These are phyloP conservation scores for Backusella morwellensis DNA, from an alignment of 192 early-diverging fungal species.

Conservation along the genomic window DNA sequence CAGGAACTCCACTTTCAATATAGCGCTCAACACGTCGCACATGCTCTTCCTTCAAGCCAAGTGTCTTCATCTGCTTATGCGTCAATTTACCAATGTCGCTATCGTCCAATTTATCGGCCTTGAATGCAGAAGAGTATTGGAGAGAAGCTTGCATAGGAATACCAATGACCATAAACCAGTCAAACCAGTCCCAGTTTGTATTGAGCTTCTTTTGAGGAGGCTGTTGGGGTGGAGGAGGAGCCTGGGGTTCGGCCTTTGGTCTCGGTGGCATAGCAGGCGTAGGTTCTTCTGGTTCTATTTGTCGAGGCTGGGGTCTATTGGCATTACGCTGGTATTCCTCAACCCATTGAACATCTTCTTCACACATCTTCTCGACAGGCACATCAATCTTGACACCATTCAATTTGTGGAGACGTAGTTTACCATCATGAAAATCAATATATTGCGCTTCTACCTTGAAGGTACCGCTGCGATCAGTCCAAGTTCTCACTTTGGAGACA, in stretches of 20 bases:
- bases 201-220: slow-evolving; percentile 44
- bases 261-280: background rate
- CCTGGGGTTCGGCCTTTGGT: background rate
- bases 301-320: background rate
- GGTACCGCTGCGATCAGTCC: slow-evolving; percentile 90
- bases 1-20: slow-evolving; percentile 49
- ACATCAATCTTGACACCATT: slow-evolving; percentile 96
- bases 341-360: slow-evolving; percentile 52
- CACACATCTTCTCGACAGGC: slow-evolving; percentile 81
- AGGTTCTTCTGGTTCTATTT: background rate
- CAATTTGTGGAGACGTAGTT: slow-evolving; percentile 89
- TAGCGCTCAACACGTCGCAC: slow-evolving; percentile 74
- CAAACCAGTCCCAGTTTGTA: slow-evolving; percentile 92
- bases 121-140: slow-evolving; percentile 82
- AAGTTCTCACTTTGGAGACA: slow-evolving; percentile 56
- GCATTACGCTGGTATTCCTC: slow-evolving; percentile 35
- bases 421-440: slow-evolving; percentile 72
- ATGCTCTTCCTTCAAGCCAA: slow-evolving; percentile 86
- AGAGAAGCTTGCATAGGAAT: slow-evolving; percentile 73
- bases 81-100: slow-evolving; percentile 74
- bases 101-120: slow-evolving; percentile 84
- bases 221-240: background rate
- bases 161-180: slow-evolving; percentile 82
- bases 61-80: slow-evolving; percentile 65
- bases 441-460: slow-evolving; percentile 94